Conservation (phyloP, 1,284 basidiomycete species). For the Salmacisia buchloeana region DNA sequence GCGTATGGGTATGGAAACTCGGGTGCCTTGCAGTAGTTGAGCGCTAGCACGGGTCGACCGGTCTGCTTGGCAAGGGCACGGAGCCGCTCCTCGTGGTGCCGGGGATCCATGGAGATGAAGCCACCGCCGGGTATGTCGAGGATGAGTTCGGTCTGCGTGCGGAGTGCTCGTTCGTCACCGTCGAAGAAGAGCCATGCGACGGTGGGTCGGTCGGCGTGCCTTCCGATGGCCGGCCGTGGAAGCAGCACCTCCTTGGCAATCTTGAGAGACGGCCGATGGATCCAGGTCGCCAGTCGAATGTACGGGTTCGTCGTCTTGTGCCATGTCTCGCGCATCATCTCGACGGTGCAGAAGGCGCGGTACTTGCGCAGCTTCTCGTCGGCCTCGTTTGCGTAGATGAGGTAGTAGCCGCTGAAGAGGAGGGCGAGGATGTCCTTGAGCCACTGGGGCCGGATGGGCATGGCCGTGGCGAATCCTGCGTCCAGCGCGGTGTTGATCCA, state of each 20-base stretch:
- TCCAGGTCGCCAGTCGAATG: slow-evolving; percentile 63
- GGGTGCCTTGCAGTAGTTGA: slow-evolving; percentile 94
- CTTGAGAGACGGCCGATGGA: slow-evolving; percentile 61
- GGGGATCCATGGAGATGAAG: slow-evolving; percentile 76
- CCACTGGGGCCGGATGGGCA: slow-evolving; percentile 88
- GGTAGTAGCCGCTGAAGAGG: slow-evolving; percentile 81
- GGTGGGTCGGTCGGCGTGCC: slow-evolving; percentile 63
- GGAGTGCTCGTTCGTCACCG: slow-evolving; percentile 64
- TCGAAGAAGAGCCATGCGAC: slow-evolving; percentile 79
- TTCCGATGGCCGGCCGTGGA: slow-evolving; percentile 60
- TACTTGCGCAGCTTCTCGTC: slow-evolving; percentile 81
- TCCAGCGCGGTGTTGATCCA: slow-evolving; percentile 85
- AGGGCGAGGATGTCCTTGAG: slow-evolving; percentile 64
- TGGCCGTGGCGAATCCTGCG: slow-evolving; percentile 91
- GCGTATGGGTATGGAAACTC: slow-evolving; percentile 87
- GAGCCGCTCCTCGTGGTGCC: slow-evolving; percentile 92
- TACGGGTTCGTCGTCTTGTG: slow-evolving; percentile 93
- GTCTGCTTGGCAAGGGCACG: slow-evolving; percentile 76
- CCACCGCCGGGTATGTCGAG: slow-evolving; percentile 87
- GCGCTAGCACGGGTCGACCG: slow-evolving; percentile 71
- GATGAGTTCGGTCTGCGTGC: slow-evolving; percentile 36
- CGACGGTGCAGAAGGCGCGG: slow-evolving; percentile 85
- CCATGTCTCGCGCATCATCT: slow-evolving; percentile 92
- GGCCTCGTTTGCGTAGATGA: slow-evolving; percentile 84
- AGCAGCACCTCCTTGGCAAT: slow-evolving; percentile 72